Evolutionary conservation across 2,329 filamentous ascomycete genomes (phyloP).

Genomic region (Curvularia verruculosa): DNA sequence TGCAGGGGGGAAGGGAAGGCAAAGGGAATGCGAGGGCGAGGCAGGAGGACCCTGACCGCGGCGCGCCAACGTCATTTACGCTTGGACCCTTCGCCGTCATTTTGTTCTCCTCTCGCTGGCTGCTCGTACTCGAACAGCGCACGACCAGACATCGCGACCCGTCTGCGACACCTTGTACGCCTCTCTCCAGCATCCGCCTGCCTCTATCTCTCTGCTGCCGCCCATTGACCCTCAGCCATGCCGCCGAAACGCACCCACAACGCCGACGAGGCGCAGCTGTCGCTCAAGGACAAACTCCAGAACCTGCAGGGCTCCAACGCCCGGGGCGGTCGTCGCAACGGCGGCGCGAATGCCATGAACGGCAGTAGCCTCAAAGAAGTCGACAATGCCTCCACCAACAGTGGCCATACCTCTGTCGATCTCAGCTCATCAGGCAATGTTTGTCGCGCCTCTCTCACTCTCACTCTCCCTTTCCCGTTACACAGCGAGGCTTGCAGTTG

Average conservation of each 20-base stretch:
- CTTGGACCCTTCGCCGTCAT: conserved; percentile 18
- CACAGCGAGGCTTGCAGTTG: conserved; percentile 2
- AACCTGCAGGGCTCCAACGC: conserved; percentile 47
- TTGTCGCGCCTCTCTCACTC: conserved; percentile 25
- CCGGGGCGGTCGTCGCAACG: conserved; percentile 47
- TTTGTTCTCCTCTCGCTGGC: conserved; percentile 19
- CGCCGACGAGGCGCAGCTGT: conserved; percentile 48
- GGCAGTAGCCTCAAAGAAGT: conserved; percentile 49
- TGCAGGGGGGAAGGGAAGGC: conserved; percentile 7
- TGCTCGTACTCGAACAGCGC: conserved; percentile 11
- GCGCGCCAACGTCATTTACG: conserved; percentile 23
- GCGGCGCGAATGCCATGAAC: conserved; percentile 31
- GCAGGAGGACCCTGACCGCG: conserved; percentile 16
- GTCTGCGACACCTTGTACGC: conserved; percentile 1
- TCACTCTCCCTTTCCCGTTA: conserved; percentile 9
- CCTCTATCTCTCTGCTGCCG: neutral
- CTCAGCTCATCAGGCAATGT: conserved; percentile 41
- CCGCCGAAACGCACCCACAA: conserved; percentile 45
- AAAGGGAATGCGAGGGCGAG: conserved; percentile 9
- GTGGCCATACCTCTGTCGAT: conserved; percentile 41
- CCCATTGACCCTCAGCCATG: conserved; percentile 33
- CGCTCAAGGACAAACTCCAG: conserved; percentile 53
- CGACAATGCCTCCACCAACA: conserved; percentile 47
- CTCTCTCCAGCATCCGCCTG: conserved; percentile 2
- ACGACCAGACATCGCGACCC: conserved; percentile 10